Conservation (phyloP, 768 basidiomycete genomes). For the Pholiota conissans region DNA sequence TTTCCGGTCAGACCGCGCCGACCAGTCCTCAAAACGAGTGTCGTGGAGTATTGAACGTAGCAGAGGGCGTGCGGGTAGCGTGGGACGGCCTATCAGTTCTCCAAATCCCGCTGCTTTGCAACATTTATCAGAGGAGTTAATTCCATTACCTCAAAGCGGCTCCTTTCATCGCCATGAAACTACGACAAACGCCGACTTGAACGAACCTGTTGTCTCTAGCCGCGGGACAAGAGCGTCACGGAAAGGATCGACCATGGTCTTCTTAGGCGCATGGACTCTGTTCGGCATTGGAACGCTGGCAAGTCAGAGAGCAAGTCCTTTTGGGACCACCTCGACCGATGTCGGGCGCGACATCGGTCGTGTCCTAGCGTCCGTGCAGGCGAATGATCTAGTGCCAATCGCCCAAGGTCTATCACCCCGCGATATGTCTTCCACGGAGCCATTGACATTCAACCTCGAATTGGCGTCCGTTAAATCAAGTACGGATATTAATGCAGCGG, state of each 20-base stretch:
- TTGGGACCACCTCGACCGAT: slow-evolving; percentile 25
- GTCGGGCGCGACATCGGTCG: slow-evolving; percentile 50
- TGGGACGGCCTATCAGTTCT: slow-evolving; percentile 38
- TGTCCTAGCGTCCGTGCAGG: slow-evolving; percentile 38
- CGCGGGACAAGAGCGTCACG: slow-evolving; percentile 64
- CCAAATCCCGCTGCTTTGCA: slow-evolving; percentile 32
- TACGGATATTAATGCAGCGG: slow-evolving; percentile 12
- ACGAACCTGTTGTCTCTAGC: slow-evolving; percentile 17
- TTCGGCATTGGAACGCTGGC: slow-evolving; percentile 63
- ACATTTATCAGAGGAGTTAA: slow-evolving; percentile 32
- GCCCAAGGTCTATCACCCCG: slow-evolving; percentile 2
- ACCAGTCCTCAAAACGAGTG: slow-evolving; percentile 48
- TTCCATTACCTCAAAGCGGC: slow-evolving; percentile 7
- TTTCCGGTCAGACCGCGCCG: slow-evolving; percentile 71
- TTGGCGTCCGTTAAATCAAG: background rate
- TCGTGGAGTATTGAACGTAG: slow-evolving; percentile 69
- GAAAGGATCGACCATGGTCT: slow-evolving; percentile 76
- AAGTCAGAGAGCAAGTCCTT: slow-evolving; percentile 25
- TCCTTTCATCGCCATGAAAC: background rate
- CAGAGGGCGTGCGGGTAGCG: slow-evolving; percentile 42
- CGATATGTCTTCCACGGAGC: background rate
- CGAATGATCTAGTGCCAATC: slow-evolving; percentile 14
- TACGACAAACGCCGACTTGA: background rate
- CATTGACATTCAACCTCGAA: background rate
- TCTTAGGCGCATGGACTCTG: slow-evolving; percentile 75